Percentiles rank a stretch among this genome's conserved stretches.
Conservation (phyloP, 805 yeast species). For the Cyberlindnera petersonii region DNA sequence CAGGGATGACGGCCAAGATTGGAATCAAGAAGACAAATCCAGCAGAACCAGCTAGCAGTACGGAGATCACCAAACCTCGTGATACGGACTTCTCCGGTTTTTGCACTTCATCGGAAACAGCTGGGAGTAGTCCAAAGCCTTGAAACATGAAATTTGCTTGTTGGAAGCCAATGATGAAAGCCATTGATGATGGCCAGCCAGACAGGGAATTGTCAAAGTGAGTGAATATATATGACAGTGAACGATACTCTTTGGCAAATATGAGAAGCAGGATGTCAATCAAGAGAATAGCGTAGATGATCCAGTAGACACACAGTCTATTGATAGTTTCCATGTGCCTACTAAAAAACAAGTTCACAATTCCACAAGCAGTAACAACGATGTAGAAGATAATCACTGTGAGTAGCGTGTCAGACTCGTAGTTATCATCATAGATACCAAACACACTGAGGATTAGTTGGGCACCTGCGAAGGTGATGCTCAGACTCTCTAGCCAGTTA, state of each 20-base stretch:
- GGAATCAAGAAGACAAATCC: conserved; percentile 75
- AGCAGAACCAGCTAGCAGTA: conserved; percentile 57
- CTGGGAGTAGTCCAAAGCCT: conserved; percentile 78
- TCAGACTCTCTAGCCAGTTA: conserved; percentile 72
- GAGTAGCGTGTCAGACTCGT: conserved; percentile 51
- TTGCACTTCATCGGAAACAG: conserved; percentile 79
- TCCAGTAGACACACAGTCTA: conserved; percentile 70
- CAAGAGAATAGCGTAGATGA: conserved; percentile 62
- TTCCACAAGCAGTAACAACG: conserved; percentile 55
- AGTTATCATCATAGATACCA: conserved; percentile 56
- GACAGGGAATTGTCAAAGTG: conserved; percentile 67
- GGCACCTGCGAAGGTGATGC: conserved; percentile 72
- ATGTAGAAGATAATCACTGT: conserved; percentile 55
- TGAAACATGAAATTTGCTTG: conserved; percentile 76
- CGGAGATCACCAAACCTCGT: conserved; percentile 64
- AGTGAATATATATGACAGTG: conserved; percentile 55
- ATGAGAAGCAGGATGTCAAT: conserved; percentile 61
- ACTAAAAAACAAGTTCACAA: conserved; percentile 60
- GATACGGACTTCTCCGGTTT: conserved; percentile 74
- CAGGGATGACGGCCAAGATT: conserved; percentile 67
- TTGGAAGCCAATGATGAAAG: conserved; percentile 74
- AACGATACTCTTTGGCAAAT: conserved; percentile 54
- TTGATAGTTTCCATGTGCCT: conserved; percentile 59
- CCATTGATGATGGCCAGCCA: conserved; percentile 70
- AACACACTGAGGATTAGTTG: conserved; percentile 66